Evolutionary conservation across 306 rosid species (phyloP), one percentile per base, ranked within the genome.

Genomic region (Cajanus cajan): DNA sequence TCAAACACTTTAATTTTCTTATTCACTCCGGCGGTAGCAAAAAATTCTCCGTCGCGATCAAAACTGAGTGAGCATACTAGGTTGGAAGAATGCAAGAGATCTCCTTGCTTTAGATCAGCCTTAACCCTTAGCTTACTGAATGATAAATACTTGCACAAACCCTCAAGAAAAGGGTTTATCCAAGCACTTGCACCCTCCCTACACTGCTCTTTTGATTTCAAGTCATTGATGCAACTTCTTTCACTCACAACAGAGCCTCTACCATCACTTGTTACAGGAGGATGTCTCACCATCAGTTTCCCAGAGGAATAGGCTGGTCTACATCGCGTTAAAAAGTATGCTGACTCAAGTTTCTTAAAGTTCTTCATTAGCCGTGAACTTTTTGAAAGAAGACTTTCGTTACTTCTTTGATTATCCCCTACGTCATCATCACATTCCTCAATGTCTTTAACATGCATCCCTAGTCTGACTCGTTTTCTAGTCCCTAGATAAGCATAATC

Each of bases 21-120:
- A 82, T 93, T 96, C 67, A 96, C 98, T 52, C 99, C 98, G 4
- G 98, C 98, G 2, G 98, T 90, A 19, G 99, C 99, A 19, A 96
- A 91, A 83, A 87, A 88, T 76, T 96, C 98, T 76, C 99, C 99
- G 52, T 93, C 97, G 4, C 99, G 98, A 50, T 96, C 98, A 69
- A 96, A 96, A 73, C 96, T 82, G 72, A 96, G 90, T 1, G 98
- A 86, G 85, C 98, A 91, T 54, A 96, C 99, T 7, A 96, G 86
- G 80, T 93, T 96, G 82, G 98, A 96, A 62, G 99, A 89, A 83
- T 96, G 96, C 71, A 96, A 86, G 67, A 96, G 93, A 91, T 96
- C 99, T 43, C 96, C 99, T 89, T 96, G 99, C 87, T 96, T 91
- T 84, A 96, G 87, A 83, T 93, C 98, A 22, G 99, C 99, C 88